These are phyloP conservation scores for Crithidia fasciculata DNA, from an alignment of 208 protist species.

Conservation along the genomic window DNA sequence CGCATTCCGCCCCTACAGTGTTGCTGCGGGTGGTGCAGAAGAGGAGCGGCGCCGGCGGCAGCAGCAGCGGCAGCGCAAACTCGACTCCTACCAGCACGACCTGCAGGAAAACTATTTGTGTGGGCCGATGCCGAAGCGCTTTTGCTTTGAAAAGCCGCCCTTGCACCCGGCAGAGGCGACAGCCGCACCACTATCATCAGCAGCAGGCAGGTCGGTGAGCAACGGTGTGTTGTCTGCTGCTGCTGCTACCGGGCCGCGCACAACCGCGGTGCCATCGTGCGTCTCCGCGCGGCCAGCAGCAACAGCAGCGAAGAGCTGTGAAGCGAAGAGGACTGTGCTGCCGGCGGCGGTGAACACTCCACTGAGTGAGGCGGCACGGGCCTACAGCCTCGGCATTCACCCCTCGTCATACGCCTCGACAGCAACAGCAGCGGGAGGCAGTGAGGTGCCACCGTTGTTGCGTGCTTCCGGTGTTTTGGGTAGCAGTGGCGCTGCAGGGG, in stretches of 20 bases:
- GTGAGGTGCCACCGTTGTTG: background rate
- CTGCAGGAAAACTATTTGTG: conserved; percentile 64
- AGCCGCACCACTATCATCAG: background rate
- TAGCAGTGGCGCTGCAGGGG: background rate
- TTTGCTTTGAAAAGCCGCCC: conserved; percentile 37
- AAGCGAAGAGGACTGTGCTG: background rate
- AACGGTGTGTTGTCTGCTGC: too few relatives aligned
- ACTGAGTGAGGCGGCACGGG: background rate
- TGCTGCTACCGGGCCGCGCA: background rate
- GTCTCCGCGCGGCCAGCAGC: too few relatives aligned
- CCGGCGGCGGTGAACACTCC: background rate
- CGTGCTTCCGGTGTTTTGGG: too few relatives aligned
- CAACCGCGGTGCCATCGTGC: background rate
- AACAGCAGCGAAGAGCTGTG: background rate
- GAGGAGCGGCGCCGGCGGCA: conserved; percentile 20
- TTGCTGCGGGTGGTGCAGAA: background rate
- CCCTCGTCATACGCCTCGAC: background rate
- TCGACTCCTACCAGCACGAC: conserved; percentile 34
- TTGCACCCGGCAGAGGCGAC: background rate
- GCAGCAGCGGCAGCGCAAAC: conserved; percentile 26
- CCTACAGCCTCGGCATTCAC: conserved; percentile 11
- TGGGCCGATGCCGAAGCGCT: conserved; percentile 47
- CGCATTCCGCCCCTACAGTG: conserved; percentile 2
- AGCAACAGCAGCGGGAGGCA: background rate
- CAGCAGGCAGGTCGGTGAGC: background rate